Evolutionary conservation across 805 yeast genomes (phyloP).

Genomic region (Candida palmyrensis): DNA sequence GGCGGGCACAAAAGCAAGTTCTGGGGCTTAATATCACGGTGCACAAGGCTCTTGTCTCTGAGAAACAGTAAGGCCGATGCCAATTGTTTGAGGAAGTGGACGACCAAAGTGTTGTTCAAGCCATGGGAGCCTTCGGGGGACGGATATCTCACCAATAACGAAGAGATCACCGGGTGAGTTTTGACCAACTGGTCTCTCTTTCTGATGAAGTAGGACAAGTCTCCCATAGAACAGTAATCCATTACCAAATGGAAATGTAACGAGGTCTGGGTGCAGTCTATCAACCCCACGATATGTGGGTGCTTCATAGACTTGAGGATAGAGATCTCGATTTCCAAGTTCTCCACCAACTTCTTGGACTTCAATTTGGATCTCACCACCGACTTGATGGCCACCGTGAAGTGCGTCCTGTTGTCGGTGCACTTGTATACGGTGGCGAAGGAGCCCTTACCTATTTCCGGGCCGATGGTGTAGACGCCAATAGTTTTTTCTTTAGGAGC

Average conservation of each 20-base stretch:
- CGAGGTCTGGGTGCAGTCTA: slow-evolving; percentile 77
- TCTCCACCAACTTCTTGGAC: slow-evolving; percentile 83
- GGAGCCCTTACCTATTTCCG: slow-evolving; percentile 91
- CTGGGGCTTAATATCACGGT: slow-evolving; percentile 94
- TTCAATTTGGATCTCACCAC: slow-evolving; percentile 78
- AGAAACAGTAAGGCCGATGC: slow-evolving; percentile 80
- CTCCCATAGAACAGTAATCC: slow-evolving; percentile 97
- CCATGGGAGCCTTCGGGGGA: slow-evolving; percentile 76
- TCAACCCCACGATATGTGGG: slow-evolving; percentile 84
- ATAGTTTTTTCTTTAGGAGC: slow-evolving; percentile 11
- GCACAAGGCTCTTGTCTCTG: slow-evolving; percentile 80
- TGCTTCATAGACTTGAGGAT: slow-evolving; percentile 84
- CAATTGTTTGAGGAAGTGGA: slow-evolving; percentile 83
- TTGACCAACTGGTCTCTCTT: slow-evolving; percentile 65
- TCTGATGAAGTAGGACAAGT: slow-evolving; percentile 80
- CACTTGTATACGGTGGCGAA: slow-evolving; percentile 96
- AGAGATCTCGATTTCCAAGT: slow-evolving; percentile 86
- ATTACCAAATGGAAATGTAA: slow-evolving; percentile 82
- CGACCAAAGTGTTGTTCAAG: slow-evolving; percentile 67
- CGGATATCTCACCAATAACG: slow-evolving; percentile 77
- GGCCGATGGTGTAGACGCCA: slow-evolving; percentile 56
- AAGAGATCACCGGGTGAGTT: slow-evolving; percentile 73
- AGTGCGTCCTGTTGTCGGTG: slow-evolving; percentile 43
- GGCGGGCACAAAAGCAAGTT: slow-evolving; percentile 83
- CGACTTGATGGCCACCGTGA: slow-evolving; percentile 82